Base-by-base conservation (phyloP, 179 eudicot genomes). In the Patellifolia procumbens region DNA sequence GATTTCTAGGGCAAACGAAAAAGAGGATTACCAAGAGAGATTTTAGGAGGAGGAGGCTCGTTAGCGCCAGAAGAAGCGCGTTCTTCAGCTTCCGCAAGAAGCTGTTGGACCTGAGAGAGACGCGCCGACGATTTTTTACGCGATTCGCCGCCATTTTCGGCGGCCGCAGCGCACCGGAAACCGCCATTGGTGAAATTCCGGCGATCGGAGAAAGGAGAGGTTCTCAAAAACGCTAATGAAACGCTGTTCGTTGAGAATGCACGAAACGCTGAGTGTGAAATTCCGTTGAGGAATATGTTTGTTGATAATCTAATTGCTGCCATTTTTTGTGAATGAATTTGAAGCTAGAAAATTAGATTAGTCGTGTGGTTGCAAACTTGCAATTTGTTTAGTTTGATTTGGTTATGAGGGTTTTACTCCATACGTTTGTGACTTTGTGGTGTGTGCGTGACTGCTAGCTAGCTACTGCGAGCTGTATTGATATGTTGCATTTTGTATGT, bases 11-110 rank as follows among this genome's bases (percentile, higher is more conserved):
- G 43, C 43, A 32, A 31, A 32, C n/a, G n/a, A 35, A 55, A 15
- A 32, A 22, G 51, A 35, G 32, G 24, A 5, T 37, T 81, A 91
- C 97, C 97, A 16, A 91, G 85, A 7, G 85, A 80, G 82, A 93
- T 87, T 69, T 85, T 88, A 55, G 83, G 80, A n/a, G 98, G 94
- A 19, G 89, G 88, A 31, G 94, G 91, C 70, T 87, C 98, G 46
- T 83, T 78, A 29, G 81, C 87, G 22, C 89, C 95, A 32, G 86
- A 88, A 66, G 85, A 81, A 59, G 91, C 83, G 42, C 95, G 87
- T 80, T 91, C 91, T 68, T 90, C 85, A 1, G 98, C 94, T 59
- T 87, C 90, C 16, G 68, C 58, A 39, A 93, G 51, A 37, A 91
- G 80, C 80, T 89, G 88, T 81, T 91, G 91, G 17, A 93, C 85